Conservation (phyloP, 2,329 filamentous ascomycete species). For the Colletotrichum australisinense region DNA sequence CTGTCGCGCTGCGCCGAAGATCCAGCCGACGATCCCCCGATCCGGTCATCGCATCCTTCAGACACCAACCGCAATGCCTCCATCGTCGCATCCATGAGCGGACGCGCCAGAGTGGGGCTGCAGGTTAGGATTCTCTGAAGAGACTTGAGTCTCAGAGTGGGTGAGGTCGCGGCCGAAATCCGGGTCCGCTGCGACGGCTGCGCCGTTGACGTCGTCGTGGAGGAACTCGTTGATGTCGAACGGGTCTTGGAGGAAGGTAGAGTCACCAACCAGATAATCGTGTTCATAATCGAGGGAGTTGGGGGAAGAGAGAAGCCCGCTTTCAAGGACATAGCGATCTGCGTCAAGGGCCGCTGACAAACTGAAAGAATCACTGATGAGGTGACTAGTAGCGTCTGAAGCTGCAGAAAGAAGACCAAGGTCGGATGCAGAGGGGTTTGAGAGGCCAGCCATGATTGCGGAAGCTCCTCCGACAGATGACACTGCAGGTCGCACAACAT, state of each 20-base stretch:
- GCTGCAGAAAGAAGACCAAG: slow-evolving; percentile 62
- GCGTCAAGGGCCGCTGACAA: slow-evolving; percentile 75
- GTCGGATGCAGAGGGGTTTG: slow-evolving; percentile 53
- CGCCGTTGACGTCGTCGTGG: slow-evolving; percentile 61
- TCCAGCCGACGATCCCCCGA: slow-evolving; percentile 50
- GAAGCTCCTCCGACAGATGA: slow-evolving; percentile 87
- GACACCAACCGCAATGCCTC: slow-evolving; percentile 78
- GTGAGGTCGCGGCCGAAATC: slow-evolving; percentile 63
- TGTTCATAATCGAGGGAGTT: slow-evolving; percentile 73
- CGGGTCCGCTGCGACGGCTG: slow-evolving; percentile 64
- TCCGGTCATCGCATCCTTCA: slow-evolving; percentile 64
- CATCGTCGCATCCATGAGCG: slow-evolving; percentile 79
- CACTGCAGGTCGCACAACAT: slow-evolving; percentile 99
- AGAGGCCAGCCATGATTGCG: slow-evolving; percentile 57
- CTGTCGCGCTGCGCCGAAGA: slow-evolving; percentile 50
- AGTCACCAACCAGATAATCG: slow-evolving; percentile 75
- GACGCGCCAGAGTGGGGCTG: slow-evolving; percentile 81
- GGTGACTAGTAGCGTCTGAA: slow-evolving; percentile 72
- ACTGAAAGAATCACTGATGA: slow-evolving; percentile 77
- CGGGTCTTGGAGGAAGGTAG: slow-evolving; percentile 57
- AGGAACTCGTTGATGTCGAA: slow-evolving; percentile 68
- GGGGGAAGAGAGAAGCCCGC: slow-evolving; percentile 80
- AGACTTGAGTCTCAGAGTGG: slow-evolving; percentile 70
- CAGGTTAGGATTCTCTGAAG: slow-evolving; percentile 76
- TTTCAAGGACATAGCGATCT: slow-evolving; percentile 83